These are phyloP conservation scores for Dryas integrifolia DNA, from an alignment of 331 rosid species.

Conservation along the genomic window DNA sequence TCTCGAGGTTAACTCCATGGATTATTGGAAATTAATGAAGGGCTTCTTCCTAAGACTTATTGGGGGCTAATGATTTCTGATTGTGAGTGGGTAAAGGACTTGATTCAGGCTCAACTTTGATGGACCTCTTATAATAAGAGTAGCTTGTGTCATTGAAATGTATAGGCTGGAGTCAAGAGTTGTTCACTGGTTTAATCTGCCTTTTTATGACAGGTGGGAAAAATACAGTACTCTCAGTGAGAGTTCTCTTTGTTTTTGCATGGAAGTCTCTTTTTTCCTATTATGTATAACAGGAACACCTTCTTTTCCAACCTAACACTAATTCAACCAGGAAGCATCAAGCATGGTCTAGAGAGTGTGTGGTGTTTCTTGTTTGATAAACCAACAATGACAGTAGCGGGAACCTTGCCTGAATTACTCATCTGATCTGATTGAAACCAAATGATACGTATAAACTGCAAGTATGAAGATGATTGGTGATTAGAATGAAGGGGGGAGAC, in stretches of 20 bases:
- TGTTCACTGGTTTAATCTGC: slow-evolving; percentile 5
- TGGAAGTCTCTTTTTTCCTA: background rate
- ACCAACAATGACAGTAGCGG: too few relatives aligned
- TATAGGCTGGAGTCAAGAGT: background rate
- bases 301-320: slow-evolving; percentile 9
- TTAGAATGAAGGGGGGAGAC: too few relatives aligned
- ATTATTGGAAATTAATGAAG: background rate
- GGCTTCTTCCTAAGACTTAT: too few relatives aligned
- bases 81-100: too few relatives aligned
- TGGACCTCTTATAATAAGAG: background rate
- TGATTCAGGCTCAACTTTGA: too few relatives aligned
- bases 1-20: slow-evolving; percentile 4
- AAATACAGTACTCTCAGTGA: background rate
- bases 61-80: too few relatives aligned
- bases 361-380: background rate
- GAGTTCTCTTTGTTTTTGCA: background rate
- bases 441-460: too few relatives aligned
- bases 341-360: too few relatives aligned
- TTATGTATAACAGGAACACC: background rate
- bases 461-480: too few relatives aligned
- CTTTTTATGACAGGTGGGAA: background rate
- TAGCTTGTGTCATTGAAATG: background rate
- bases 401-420: too few relatives aligned
- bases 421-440: too few relatives aligned
- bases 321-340: background rate